Evolutionary conservation across 2,329 filamentous ascomycete species (phyloP), one percentile per base, ranked within the genome.

Genomic region (Arthrobotrys sinensis): DNA sequence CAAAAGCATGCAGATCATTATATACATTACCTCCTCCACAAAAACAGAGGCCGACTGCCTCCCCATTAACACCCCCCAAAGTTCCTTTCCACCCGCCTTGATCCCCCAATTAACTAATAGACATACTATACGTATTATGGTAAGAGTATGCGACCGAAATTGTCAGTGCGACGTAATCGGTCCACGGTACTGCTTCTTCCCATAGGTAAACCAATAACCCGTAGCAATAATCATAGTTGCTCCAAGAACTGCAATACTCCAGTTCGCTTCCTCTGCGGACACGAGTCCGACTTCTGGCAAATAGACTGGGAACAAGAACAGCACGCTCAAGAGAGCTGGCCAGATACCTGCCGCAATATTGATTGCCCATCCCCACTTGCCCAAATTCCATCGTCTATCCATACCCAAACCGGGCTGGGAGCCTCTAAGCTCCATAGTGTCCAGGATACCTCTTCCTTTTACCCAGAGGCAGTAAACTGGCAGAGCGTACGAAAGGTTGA

Each of bases 291-390:
- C 45, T 11, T 69, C 76, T 34, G 76, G 76, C 5, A 79, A 7
- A 36, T 79, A 79, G 10, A 79, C 69, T 0, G 76, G 76, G 46
- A 79, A 79, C 48, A 79, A 8, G 36, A 79, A 79, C 11, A 79
- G 48, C 2, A 79, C 21, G 32, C 62, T 73, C 68, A 79, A 62
- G 28, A 79, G 19, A 28, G 65, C 64, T 8, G 76, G 76, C 76
- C 76, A 79, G 36, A 79, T 64, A n/a, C 76, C 70, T 7, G 69
- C 70, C 1, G 43, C 64, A 19, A 75, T 68, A 21, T 79, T 79
- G 63, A 79, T 66, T 5, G 55, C 38, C 76, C 76, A 79, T 2
- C 76, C 76, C 69, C 68, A 75, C 28, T 55, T 65, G 7, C 76
- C 76, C 60, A 79, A 19, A 32, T 79, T 79, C 69, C 68, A 79